These are phyloP conservation scores for Aspergillus tanneri DNA, from an alignment of 2,329 filamentous ascomycete genomes.

Conservation along the genomic window DNA sequence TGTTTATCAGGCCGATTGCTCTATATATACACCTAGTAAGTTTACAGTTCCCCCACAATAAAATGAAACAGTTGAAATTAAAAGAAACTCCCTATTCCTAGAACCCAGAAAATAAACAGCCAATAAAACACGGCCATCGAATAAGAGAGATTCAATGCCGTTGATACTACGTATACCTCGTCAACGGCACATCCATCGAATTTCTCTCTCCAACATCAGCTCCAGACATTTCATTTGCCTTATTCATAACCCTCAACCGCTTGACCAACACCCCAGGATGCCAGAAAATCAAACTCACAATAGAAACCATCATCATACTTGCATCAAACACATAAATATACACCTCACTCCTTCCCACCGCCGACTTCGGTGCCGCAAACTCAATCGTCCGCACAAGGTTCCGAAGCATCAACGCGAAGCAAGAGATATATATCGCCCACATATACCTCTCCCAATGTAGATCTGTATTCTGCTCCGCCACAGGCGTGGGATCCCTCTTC, in stretches of 20 bases:
- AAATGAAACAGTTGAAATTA: no score
- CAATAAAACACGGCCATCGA: no score
- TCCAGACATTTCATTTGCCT: slow-evolving; percentile 14
- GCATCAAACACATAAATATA: slow-evolving; percentile 32
- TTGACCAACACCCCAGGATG: slow-evolving; percentile 23
- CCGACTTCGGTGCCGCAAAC: slow-evolving; percentile 28
- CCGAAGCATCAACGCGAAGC: slow-evolving; percentile 38
- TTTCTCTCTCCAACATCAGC: slow-evolving; percentile 2
- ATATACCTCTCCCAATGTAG: slow-evolving; percentile 26
- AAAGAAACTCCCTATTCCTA: no score
- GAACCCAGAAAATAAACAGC: no score
- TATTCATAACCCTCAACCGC: slow-evolving; percentile 20
- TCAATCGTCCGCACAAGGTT: slow-evolving; percentile 34
- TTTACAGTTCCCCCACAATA: no score
- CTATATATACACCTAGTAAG: no score
- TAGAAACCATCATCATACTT: slow-evolving; percentile 7
- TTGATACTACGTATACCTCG: slow-evolving; percentile 2
- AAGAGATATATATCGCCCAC: slow-evolving; percentile 17
- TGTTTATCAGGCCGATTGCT: no score
- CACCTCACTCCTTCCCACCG: slow-evolving; percentile 36
- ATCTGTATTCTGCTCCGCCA: slow-evolving; percentile 16
- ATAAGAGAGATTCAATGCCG: no score
- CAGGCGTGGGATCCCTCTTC: slow-evolving; percentile 13
- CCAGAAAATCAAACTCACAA: slow-evolving; percentile 20
- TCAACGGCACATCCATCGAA: slow-evolving; percentile 19